These are phyloP conservation scores for Pulveroboletus sp. DNA, from an alignment of 768 basidiomycete genomes.

Conservation along the genomic window DNA sequence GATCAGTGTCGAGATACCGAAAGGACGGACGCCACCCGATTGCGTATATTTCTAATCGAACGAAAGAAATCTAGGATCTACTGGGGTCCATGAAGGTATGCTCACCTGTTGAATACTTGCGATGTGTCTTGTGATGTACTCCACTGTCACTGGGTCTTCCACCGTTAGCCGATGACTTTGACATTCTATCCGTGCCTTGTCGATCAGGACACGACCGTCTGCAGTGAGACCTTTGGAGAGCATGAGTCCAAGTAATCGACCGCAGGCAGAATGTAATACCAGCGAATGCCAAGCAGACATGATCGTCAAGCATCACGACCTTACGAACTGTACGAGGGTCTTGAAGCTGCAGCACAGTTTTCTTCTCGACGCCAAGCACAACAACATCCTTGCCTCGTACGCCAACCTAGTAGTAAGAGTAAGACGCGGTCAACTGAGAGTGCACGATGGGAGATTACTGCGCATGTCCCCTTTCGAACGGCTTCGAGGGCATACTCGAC, in stretches of 20 bases:
- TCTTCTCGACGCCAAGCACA: slow-evolving; percentile 98
- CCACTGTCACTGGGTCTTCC: slow-evolving; percentile 96
- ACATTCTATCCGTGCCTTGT: slow-evolving; percentile 97
- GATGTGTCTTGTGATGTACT: slow-evolving; percentile 97
- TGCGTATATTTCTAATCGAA: slow-evolving; percentile 83
- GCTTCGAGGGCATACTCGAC: slow-evolving; percentile 99
- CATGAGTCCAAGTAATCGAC: slow-evolving; percentile 10
- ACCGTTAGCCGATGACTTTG: slow-evolving; percentile 96
- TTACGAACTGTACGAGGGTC: slow-evolving; percentile 97
- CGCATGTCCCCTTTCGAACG: slow-evolving; percentile 94
- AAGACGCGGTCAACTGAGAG: not conserved
- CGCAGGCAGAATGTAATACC: slow-evolving; percentile 47
- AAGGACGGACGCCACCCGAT: slow-evolving; percentile 96
- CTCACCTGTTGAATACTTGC: slow-evolving; percentile 97
- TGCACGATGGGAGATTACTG: slow-evolving; percentile 48
- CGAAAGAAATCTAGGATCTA: not conserved
- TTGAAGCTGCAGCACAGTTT: slow-evolving; percentile 93
- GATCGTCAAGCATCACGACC: slow-evolving; percentile 98
- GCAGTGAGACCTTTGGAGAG: slow-evolving; percentile 77
- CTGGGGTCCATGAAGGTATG: not conserved
- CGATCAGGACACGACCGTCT: slow-evolving; percentile 95
- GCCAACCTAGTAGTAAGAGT: slow-evolving; percentile 62
- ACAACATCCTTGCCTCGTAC: slow-evolving; percentile 93
- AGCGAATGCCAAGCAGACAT: slow-evolving; percentile 94
- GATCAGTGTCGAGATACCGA: slow-evolving; percentile 95